A percentile compares a stretch with the other conserved stretches of the same genome.
Conservation (phyloP, 768 basidiomycete genomes). For the Cystofilobasidium macerans region DNA sequence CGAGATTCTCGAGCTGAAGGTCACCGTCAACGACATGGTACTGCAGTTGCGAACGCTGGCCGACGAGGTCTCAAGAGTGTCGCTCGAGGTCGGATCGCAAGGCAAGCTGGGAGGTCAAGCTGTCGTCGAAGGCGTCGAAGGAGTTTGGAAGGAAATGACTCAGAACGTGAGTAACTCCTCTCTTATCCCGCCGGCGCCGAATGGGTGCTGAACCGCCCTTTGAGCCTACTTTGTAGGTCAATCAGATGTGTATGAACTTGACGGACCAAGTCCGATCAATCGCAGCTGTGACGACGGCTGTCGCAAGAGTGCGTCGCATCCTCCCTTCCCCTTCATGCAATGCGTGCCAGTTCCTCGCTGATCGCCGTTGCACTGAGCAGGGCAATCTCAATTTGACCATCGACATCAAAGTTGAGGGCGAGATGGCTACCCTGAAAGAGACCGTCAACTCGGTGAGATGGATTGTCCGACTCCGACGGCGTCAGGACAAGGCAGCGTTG, state of each 20-base stretch:
- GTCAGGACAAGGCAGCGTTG: neutral
- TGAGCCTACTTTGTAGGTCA: constrained; percentile 44
- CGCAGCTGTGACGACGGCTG: constrained; percentile 70
- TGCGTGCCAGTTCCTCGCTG: neutral
- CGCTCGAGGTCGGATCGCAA: constrained; percentile 81
- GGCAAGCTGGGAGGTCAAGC: constrained; percentile 92
- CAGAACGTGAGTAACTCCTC: constrained; percentile 33
- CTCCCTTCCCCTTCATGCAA: no score
- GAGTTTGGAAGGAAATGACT: constrained; percentile 87
- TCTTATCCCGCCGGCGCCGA: constrained; percentile 41
- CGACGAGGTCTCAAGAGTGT: constrained; percentile 67
- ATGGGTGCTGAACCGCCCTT: neutral
- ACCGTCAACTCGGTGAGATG: constrained; percentile 38
- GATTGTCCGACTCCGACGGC: neutral
- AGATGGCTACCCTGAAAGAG: constrained; percentile 52
- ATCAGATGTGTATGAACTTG: constrained; percentile 67
- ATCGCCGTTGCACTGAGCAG: constrained; percentile 10
- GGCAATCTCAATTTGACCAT: constrained; percentile 51
- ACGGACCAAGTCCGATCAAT: constrained; percentile 76
- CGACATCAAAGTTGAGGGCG: constrained; percentile 79
- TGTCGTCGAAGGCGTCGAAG: constrained; percentile 78
- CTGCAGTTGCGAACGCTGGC: constrained; percentile 34
- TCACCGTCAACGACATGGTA: constrained; percentile 92
- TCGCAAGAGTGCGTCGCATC: constrained; percentile 35
- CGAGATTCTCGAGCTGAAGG: constrained; percentile 54